Evolutionary conservation across 208 protist species (phyloP), one percentile per base, ranked within the genome.

Genomic region (Perkinsela sp.): DNA sequence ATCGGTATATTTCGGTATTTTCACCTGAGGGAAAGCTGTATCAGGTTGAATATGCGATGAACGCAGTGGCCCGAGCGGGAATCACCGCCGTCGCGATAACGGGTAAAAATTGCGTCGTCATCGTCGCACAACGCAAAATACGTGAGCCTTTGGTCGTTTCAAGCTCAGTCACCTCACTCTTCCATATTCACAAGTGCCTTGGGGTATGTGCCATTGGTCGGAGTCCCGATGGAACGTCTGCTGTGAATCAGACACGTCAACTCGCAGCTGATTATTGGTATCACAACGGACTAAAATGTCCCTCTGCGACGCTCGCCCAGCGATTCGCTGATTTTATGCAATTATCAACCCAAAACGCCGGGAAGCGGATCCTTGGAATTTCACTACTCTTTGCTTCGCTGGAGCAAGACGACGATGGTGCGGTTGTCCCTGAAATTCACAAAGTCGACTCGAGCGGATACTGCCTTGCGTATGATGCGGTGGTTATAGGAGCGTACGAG

Each of bases 11-110:
- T 69, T 96, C 95, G 16, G 91, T 98, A 66, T 98, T 98, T 74
- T 97, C 93, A 68, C 95, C 96, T 16, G 91, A 98, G 72, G 96
- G 96, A 29, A 86, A 90, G 28, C 81, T 98, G 1, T 98, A 97
- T 77, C 96, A 98, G 84, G 94, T 98, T 28, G 93, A 98, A 76
- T 98, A 98, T 80, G 93, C 95, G 29, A 96, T 97, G 80, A 97
- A 98, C 77, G 96, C 96, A 1, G 91, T 98, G 30, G 94, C 93
- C 32, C 87, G 93, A 68, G 82, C 82, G 13, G 92, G 89, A n/a
- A 71, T 97, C 6, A 96, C 96, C 13, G 92, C 92, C 0, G 74
- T 98, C 28, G 94, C 89, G 40, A 88, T 97, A 28, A 75, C 93
- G 30, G 93, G 91, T 71, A 91, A 93, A 68, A 93, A 98, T 76